Evolutionary conservation across 495 filamentous ascomycete species (phyloP).

Genomic region (Aspergillus biplanus): DNA sequence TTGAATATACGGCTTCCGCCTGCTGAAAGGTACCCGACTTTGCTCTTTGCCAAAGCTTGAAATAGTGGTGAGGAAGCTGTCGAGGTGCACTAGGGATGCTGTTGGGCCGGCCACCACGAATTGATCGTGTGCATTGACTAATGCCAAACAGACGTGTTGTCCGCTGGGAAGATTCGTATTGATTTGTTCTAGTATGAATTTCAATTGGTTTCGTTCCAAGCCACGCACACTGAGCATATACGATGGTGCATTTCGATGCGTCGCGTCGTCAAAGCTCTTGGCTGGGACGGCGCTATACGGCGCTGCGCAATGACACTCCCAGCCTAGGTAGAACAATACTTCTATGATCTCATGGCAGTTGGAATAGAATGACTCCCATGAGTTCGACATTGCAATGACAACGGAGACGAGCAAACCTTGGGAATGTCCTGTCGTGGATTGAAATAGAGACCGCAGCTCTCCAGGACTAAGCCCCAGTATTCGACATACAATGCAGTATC

Average conservation of each 20-base stretch:
- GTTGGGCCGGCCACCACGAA: slow-evolving; percentile 38
- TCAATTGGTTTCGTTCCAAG: not conserved
- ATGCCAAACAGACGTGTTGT: slow-evolving; percentile 26
- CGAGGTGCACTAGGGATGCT: slow-evolving; percentile 26
- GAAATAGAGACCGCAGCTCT: slow-evolving; percentile 28
- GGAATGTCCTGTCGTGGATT: slow-evolving; percentile 37
- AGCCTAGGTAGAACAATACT: slow-evolving; percentile 26
- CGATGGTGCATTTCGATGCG: slow-evolving; percentile 10
- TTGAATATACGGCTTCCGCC: slow-evolving; percentile 25
- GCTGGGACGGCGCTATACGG: slow-evolving; percentile 18
- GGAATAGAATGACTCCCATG: slow-evolving; percentile 34
- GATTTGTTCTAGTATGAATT: slow-evolving; percentile 10
- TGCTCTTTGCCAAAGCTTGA: slow-evolving; percentile 21
- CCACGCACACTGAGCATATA: slow-evolving; percentile 30
- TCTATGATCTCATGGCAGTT: slow-evolving; percentile 11
- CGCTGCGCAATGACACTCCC: slow-evolving; percentile 27
- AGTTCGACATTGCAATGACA: slow-evolving; percentile 30
- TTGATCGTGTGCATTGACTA: slow-evolving; percentile 36
- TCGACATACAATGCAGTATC: slow-evolving; percentile 33
- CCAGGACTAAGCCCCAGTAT: slow-evolving; percentile 31
- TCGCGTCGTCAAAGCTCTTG: not conserved
- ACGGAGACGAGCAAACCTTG: slow-evolving; percentile 35
- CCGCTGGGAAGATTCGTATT: slow-evolving; percentile 19
- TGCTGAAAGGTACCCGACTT: slow-evolving; percentile 26
- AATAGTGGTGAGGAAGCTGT: slow-evolving; percentile 17